Percentiles rank a stretch among this genome's conserved stretches.
These are phyloP conservation scores for Penicillium sp. DNA, from an alignment of 2,329 filamentous ascomycete genomes.

Conservation along the genomic window DNA sequence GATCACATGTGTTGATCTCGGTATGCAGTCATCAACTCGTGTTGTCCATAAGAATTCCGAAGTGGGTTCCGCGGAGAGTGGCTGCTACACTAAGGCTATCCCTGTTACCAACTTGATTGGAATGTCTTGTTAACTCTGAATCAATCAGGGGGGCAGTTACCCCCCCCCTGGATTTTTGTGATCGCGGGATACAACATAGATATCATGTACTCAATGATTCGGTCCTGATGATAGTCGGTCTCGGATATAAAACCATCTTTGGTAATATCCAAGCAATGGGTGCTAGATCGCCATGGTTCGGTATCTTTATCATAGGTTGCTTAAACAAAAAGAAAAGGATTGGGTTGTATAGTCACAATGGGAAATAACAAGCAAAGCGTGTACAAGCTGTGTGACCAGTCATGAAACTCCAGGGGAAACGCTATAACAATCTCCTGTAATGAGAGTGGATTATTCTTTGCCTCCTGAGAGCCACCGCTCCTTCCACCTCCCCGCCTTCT, in stretches of 20 bases:
- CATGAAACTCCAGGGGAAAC: not conserved
- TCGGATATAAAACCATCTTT: slow-evolving; percentile 3
- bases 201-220: not conserved
- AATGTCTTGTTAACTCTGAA: slow-evolving; percentile 3
- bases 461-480: slow-evolving; percentile 33
- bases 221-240: not conserved
- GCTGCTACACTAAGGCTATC: not conserved
- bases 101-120: slow-evolving; percentile 7
- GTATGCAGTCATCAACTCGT: not conserved
- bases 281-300: not conserved
- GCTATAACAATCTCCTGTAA: not conserved
- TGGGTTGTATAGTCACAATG: not conserved
- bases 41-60: not conserved
- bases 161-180: slow-evolving; percentile 9
- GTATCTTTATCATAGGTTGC: not conserved
- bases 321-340: not conserved
- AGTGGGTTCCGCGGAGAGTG: slow-evolving; percentile 1
- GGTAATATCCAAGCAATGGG: not conserved
- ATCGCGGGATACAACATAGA: not conserved
- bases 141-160: not conserved
- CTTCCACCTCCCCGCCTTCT: slow-evolving; percentile 23
- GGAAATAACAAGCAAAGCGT: not conserved
- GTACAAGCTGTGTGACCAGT: not conserved
- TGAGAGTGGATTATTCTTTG: slow-evolving; percentile 8
- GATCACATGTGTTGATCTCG: not conserved